phyloP scores from a whole-genome alignment of 768 basidiomycete genomes.

The Amyloporia xantha region DNA sequence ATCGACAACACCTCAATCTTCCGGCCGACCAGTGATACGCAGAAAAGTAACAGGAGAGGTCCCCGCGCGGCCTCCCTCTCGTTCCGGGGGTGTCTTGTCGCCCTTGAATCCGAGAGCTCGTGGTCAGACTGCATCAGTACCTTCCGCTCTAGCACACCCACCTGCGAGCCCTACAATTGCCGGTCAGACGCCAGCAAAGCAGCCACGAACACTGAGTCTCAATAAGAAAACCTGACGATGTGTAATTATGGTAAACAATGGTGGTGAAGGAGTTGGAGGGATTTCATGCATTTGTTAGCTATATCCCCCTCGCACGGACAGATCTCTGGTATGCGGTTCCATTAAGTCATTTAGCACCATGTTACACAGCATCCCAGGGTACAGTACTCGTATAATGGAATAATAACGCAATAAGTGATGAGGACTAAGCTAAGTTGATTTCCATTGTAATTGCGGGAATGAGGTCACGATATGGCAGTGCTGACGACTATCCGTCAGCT shows the following conservation, averaged over 20 bases:
- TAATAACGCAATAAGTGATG: not conserved
- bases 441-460: too few relatives aligned
- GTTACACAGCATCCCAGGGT: too few relatives aligned
- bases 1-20: conserved; percentile 7
- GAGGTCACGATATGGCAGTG: too few relatives aligned
- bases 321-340: too few relatives aligned
- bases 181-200: conserved; percentile 31
- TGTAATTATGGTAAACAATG: too few relatives aligned
- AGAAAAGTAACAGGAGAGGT: conserved; percentile 53
- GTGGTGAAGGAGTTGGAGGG: too few relatives aligned
- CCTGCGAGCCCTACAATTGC: conserved; percentile 20
- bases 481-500: too few relatives aligned
- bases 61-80: conserved; percentile 21
- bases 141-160: conserved; percentile 25
- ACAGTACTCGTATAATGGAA: not conserved
- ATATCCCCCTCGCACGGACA: too few relatives aligned
- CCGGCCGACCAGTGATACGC: conserved; percentile 43
- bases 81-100: conserved; percentile 44
- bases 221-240: conserved; percentile 28
- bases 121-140: conserved; percentile 34
- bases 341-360: too few relatives aligned
- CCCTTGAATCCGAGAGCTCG: conserved; percentile 70
- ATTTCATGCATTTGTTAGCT: too few relatives aligned
- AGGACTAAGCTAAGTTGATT: too few relatives aligned
- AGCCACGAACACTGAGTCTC: conserved; percentile 37